Evolutionary conservation across 192 early-diverging fungal genomes (phyloP).

Genomic region (Backusella morwellensis): DNA sequence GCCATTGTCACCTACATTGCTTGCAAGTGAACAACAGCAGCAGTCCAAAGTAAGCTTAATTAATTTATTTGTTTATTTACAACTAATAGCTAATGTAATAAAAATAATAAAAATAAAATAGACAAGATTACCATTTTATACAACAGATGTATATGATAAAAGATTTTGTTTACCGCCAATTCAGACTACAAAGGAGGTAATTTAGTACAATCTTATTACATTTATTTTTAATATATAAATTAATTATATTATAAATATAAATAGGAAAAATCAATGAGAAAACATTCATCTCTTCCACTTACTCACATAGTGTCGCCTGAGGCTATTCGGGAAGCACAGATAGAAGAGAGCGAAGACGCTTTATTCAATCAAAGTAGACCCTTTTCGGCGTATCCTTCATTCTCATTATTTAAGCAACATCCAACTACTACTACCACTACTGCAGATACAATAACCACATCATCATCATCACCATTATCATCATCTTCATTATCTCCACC

Average conservation of each 20-base stretch:
- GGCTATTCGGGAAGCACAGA: slow-evolving; percentile 23
- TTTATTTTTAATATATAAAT: background rate
- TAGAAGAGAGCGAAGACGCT: slow-evolving; percentile 25
- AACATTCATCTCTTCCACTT: background rate
- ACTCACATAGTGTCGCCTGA: slow-evolving; percentile 31
- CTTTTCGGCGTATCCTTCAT: slow-evolving; percentile 22
- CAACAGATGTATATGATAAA: background rate
- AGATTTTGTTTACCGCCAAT: slow-evolving; percentile 8
- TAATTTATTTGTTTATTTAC: background rate
- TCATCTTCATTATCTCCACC: background rate
- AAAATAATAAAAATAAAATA: background rate
- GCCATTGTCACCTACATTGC: background rate
- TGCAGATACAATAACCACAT: background rate
- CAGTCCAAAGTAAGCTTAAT: background rate
- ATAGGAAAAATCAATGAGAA: background rate
- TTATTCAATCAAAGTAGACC: background rate
- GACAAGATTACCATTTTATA: background rate
- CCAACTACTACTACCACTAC: background rate
- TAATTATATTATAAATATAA: background rate
- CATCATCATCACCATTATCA: background rate
- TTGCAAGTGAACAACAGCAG: background rate
- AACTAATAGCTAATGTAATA: background rate
- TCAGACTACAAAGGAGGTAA: background rate
- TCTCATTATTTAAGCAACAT: slow-evolving; percentile 18
- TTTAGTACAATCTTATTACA: background rate